Percentiles rank a stretch among this genome's conserved stretches.
phyloP scores from a whole-genome alignment of 345 rosid species.

The Dimocarpus longan region DNA sequence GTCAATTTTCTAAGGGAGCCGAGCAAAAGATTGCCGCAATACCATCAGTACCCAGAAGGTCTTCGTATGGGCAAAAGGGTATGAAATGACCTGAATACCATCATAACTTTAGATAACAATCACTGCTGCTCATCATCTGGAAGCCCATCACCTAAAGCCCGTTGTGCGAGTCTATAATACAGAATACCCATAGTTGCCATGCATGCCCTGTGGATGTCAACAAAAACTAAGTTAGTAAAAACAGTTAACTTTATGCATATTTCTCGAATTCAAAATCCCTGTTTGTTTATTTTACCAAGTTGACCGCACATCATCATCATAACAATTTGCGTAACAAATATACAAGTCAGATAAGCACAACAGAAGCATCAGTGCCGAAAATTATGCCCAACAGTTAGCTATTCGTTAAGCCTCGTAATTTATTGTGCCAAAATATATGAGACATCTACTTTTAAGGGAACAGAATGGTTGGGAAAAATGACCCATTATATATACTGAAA shows the following conservation, averaged over 20 bases:
- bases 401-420: neutral
- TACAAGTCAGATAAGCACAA: neutral
- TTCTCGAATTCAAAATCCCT: neutral
- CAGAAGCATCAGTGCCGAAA: neutral
- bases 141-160: constrained; percentile 61
- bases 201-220: constrained; percentile 77
- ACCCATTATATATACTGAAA: neutral
- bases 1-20: neutral
- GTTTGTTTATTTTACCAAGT: neutral
- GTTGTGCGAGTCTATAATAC: constrained; percentile 90
- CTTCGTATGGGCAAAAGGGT: neutral
- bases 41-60: neutral
- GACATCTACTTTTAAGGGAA: neutral
- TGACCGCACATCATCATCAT: neutral
- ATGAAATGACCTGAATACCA: neutral
- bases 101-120: constrained; percentile 12
- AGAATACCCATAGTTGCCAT: constrained; percentile 97
- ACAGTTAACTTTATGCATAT: neutral
- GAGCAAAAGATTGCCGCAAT: neutral
- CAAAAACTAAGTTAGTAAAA: constrained; percentile 5
- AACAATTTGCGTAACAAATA: neutral
- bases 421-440: neutral
- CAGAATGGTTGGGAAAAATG: neutral
- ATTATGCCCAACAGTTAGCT: neutral
- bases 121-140: constrained; percentile 61